Evolutionary conservation across 2,329 filamentous ascomycete genomes (phyloP).

Genomic region (Leptographium galeiforme): DNA sequence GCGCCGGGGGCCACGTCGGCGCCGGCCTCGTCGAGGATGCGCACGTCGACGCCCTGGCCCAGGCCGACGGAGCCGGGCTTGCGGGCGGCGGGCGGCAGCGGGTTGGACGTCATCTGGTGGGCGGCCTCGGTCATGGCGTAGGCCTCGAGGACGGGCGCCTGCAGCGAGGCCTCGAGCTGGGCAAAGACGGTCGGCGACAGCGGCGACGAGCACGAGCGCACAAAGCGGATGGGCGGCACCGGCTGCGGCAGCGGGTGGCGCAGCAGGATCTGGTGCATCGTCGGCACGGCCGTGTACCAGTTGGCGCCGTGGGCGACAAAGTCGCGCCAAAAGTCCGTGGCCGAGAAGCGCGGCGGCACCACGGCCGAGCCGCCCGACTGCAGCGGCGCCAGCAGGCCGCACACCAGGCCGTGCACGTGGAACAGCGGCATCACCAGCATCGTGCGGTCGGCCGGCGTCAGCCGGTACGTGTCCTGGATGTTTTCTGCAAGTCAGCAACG

Average conservation of each 20-base stretch:
- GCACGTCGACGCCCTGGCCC: constrained; percentile 71
- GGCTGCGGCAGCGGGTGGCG: constrained; percentile 56
- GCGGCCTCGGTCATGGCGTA: constrained; percentile 90
- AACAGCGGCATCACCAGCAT: constrained; percentile 86
- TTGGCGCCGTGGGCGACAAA: constrained; percentile 63
- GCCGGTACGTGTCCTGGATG: constrained; percentile 63
- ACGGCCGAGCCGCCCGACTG: constrained; percentile 65
- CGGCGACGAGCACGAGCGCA: constrained; percentile 75
- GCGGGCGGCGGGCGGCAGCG: constrained; percentile 55
- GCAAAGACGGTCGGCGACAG: constrained; percentile 71
- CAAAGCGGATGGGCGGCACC: constrained; percentile 65
- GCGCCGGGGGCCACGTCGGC: constrained; percentile 53
- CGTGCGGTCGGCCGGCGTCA: constrained; percentile 59
- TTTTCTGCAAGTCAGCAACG: constrained; percentile 36
- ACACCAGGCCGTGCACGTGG: constrained; percentile 80
- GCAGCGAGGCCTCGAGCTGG: constrained; percentile 61
- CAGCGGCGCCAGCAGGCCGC: constrained; percentile 67
- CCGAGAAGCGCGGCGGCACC: constrained; percentile 68
- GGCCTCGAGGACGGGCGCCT: constrained; percentile 73
- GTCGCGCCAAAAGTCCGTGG: constrained; percentile 69
- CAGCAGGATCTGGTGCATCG: constrained; percentile 80
- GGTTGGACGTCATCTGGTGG: constrained; percentile 73
- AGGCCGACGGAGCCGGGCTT: constrained; percentile 73
- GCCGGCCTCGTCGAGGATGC: constrained; percentile 59
- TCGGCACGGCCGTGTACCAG: constrained; percentile 90